Base-by-base conservation (phyloP, 2,329 filamentous ascomycete species). In the Paracamarosporium sp. region DNA sequence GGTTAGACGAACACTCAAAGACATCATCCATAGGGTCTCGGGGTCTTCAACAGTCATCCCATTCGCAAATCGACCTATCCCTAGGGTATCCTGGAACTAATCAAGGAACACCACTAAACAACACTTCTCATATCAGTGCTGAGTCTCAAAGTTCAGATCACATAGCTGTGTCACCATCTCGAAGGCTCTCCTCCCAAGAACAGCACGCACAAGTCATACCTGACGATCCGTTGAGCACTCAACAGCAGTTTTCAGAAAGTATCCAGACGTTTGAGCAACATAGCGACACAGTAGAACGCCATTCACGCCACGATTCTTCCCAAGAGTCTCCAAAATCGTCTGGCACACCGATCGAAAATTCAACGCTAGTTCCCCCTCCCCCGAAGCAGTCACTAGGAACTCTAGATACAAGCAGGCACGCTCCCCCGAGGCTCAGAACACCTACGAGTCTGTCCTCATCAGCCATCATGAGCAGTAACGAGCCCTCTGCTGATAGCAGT, bases 241-340 rank as follows among this genome's bases (percentile, higher is more conserved):
- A 69, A 48, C 61, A 69, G 13, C 58, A 65, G 7, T 52, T 48
- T 9, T 31, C 38, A 25, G 59, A 66, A 36, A 61, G 53, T 13
- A 62, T 72, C 43, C 51, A 30, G 11, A 54, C 57, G 0, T 55
- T 63, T 24, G 70, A 70, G 47, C 38, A 60, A 27, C 46, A 56
- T 13, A 31, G 56, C 9, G 22, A 11, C 11, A 9, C 40, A n/a
- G 12, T 27, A 5, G 65, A 59, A 24, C 57, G 60, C 35, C 55
- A 48, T 30, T 71, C 70, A 6, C 64, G 71, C 22, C 70, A 72
- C 68, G 69, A 73, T 53, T 73, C 72, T 11, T 74, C 72, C 2
- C 71, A 75, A 50, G 64, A 74, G 33, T 65, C 66, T 4, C 65
- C 70, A 40, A 62, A 67, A 20, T 57, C 57, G 24, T n/a, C 35